Conservation (phyloP, 75 land plant genomes). For the Sequoia sempervirens region DNA sequence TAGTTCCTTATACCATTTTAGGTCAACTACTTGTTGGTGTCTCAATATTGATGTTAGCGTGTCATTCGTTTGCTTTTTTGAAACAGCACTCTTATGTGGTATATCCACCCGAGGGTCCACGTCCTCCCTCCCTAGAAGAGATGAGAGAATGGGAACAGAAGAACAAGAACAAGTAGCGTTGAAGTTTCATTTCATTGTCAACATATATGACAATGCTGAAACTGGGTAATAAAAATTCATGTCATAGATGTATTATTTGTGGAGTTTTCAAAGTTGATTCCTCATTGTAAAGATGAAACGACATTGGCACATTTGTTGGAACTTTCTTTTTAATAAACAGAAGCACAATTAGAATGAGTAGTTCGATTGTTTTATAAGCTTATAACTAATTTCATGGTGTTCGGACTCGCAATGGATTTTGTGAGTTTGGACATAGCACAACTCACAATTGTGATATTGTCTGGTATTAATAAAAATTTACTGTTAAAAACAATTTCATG, state of each 20-base stretch:
- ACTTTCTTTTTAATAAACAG: not conserved
- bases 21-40: not conserved
- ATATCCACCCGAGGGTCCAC: constrained; percentile 82
- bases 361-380: not conserved
- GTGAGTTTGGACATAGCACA: too few relatives aligned
- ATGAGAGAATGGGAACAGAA: constrained; percentile 71
- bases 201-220: not conserved
- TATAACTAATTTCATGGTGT: not conserved
- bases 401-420: too few relatives aligned
- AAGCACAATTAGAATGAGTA: not conserved
- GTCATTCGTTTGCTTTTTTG: not conserved
- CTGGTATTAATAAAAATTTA: not conserved
- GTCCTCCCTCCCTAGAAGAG: constrained; percentile 83
- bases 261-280: not conserved
- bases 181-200: not conserved
- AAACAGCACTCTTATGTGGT: constrained; percentile 72
- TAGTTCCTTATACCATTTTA: not conserved
- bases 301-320: not conserved
- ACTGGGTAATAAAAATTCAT: not conserved
- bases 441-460: not conserved
- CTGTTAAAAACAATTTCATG: not conserved
- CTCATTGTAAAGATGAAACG: not conserved
- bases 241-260: not conserved
- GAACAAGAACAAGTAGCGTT: constrained; percentile 19
- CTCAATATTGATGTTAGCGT: not conserved